Evolutionary conservation across 441 rosid genomes (phyloP), one percentile per base, ranked within the genome.

Genomic region (Pelargonium cotyledonis): DNA sequence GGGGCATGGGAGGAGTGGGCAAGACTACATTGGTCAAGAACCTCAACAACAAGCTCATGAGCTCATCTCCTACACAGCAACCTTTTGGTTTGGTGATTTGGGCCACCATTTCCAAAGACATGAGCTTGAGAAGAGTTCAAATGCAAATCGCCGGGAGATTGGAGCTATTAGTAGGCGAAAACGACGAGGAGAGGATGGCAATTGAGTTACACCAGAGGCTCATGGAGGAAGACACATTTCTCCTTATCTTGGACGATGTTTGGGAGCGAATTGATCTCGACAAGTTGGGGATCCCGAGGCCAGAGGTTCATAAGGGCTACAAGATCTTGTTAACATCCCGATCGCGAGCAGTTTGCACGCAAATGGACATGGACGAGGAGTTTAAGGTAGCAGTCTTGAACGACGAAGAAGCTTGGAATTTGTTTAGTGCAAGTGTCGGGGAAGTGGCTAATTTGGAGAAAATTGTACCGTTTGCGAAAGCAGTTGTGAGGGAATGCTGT

Each of bases 61-160:
- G 26, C 5, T 10, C n/a, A 65, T 12, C 15, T 0, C 61, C 16
- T 0, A n/a, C 63, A 4, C 5, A 2, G 7, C 49, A 29, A 26
- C 47, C 61, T 58, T 66, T 51, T 8, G 55, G 70, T 7, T 44
- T 47, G 35, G 60, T 75, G 7, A 66, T 75, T 1, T 75, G 68
- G 71, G 63, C 65, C 5, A 75, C 70, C 0, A 70, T 47, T 19
- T 70, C 71, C 8, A 26, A 2, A 55, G 41, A 65, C 40, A 11
- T 2, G 57, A 21, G 65, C n/a, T 1, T 58, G 4, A 74, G 35
- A 66, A 38, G 51, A 18, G 58, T 75, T 6, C 70, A 70, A 41
- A 19, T 6, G 1, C 70, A 65, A 12, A 61, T 70, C 12, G 68
- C 71, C n/a, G 73, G 73, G 69, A 77, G 88, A 72, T 72, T 86